These are phyloP conservation scores for Coemansia sp. DNA, from an alignment of 192 early-diverging fungal species.

Conservation along the genomic window DNA sequence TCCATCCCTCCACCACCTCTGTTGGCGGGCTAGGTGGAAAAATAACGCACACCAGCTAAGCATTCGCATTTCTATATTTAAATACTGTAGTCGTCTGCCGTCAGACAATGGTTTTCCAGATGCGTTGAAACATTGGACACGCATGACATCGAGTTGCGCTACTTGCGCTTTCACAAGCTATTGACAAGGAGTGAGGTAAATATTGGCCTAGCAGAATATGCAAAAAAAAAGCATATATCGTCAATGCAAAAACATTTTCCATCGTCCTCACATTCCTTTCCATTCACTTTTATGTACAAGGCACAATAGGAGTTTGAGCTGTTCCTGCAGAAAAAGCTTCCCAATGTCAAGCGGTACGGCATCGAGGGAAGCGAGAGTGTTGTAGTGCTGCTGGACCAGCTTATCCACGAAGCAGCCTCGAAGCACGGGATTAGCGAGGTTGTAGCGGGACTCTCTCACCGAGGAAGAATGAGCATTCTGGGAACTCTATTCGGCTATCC, in stretches of 20 bases:
- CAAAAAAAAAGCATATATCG: too few species aligned
- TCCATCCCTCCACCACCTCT: background rate
- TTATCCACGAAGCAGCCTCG: conserved; percentile 61
- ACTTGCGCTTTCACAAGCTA: conserved; percentile 64
- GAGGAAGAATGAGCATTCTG: conserved; percentile 88
- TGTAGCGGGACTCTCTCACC: conserved; percentile 90
- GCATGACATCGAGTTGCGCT: conserved; percentile 36
- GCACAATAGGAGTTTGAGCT: conserved; percentile 70
- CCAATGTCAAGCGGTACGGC: conserved; percentile 94
- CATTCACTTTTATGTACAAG: background rate
- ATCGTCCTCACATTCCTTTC: too few species aligned
- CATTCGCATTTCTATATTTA: background rate
- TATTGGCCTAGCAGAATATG: background rate
- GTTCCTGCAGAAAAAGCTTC: conserved; percentile 94
- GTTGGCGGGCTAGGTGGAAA: background rate
- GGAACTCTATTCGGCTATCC: conserved; percentile 77
- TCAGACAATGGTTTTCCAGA: conserved; percentile 82
- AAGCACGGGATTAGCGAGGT: conserved; percentile 69
- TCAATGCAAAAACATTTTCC: too few species aligned
- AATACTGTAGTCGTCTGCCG: conserved; percentile 58
- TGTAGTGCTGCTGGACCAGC: conserved; percentile 81
- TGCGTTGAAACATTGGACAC: conserved; percentile 65
- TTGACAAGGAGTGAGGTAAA: conserved; percentile 33
- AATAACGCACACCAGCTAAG: background rate
- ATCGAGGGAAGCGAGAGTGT: conserved; percentile 94